Percentiles rank a stretch among this genome's conserved stretches.
phyloP scores from a whole-genome alignment of 1,284 basidiomycete genomes.

The Termitomyces sp. region DNA sequence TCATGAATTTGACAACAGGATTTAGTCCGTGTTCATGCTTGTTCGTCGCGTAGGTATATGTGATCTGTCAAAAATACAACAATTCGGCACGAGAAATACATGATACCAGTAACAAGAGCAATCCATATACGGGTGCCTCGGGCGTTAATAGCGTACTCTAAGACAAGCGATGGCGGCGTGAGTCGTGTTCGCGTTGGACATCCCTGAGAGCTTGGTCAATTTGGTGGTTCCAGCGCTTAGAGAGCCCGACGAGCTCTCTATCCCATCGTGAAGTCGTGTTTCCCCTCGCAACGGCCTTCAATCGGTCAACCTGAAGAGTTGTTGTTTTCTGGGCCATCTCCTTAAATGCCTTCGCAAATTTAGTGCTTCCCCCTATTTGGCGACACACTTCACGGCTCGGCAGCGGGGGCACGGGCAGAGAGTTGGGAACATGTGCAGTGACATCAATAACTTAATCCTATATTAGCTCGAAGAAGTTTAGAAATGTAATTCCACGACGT shows the following conservation, averaged over 20 bases:
- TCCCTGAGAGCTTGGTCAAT: conserved; percentile 1
- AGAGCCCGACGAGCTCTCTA: neutral
- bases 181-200: neutral
- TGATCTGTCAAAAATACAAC: neutral
- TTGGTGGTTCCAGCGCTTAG: conserved; percentile 3
- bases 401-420: conserved; percentile 5
- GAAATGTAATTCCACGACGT: neutral
- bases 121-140: neutral
- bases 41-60: neutral
- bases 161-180: neutral
- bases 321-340: neutral
- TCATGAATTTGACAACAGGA: neutral
- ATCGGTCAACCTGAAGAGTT: neutral
- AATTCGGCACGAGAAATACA: neutral
- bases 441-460: neutral
- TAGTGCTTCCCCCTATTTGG: neutral
- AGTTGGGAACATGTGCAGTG: neutral
- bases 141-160: neutral
- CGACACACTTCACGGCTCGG: conserved; percentile 4
- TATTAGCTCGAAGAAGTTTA: neutral
- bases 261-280: neutral
- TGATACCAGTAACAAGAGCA: neutral
- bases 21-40: neutral
- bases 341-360: conserved; percentile 1
- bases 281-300: conserved; percentile 3